Evolutionary conservation across 1,139 yeast species (phyloP), one percentile per base, ranked within the genome.

Genomic region (Magnusiomyces fungicola): DNA sequence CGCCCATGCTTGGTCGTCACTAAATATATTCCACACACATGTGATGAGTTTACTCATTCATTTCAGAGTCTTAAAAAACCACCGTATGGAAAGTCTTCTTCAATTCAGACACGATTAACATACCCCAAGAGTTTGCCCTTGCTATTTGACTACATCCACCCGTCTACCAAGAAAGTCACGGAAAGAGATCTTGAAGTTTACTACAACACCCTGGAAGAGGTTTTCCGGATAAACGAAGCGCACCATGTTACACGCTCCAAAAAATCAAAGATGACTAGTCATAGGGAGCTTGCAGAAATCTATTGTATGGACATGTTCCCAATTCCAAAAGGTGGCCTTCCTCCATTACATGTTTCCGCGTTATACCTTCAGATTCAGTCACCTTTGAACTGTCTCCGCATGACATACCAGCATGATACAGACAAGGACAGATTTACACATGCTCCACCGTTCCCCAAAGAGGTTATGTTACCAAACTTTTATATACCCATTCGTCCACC

Each of bases 91-190:
- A 21, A 37, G 12, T n/a, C 24, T 3, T 18, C 16, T 16, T 29
- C 44, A 5, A 27, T 19, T 38, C 10, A 21, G 14, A 19, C 23
- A 10, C 22, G 36, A 6, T 16, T 41, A 10, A 41, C 34, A 4
- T 41, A 41, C 16, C 44, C 44, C n/a, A 41, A 41, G 18, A 18
- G 44, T 19, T 18, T 41, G 23, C 36, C 44, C 14, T 23, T 41
- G 9, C 36, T 41, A 16, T 41, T 41, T 41, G 44, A 41, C 23
- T 41, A 16, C 16, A 29, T 41, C 21, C 21, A 25, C 10, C 25
- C 36, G 14, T 24, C 36, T 4, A 25, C 16, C 18, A 41, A 29
- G n/a, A 23, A 14, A n/a, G 24, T 41, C 12, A 10, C 44, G 3
- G 9, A 23, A 3, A 19, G 19, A n/a, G 36, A 41, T 18, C 16